Base-by-base conservation (phyloP, 352 stramenopile genomes). In the Globisporangium megalacanthum region DNA sequence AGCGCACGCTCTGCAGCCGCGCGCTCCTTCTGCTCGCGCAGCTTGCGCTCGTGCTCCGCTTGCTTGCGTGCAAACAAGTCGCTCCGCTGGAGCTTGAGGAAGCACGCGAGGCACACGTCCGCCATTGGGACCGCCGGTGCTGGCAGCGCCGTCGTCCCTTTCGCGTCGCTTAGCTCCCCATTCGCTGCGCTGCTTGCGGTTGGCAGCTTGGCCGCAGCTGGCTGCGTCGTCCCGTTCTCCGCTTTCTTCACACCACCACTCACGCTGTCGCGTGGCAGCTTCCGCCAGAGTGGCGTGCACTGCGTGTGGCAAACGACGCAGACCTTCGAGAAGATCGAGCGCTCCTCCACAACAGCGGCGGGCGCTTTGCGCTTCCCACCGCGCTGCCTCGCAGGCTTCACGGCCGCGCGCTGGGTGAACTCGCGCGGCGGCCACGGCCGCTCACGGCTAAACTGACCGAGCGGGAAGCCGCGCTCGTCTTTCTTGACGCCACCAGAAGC, bases 381-480 rank as follows among this genome's bases (percentile, higher is more conserved):
- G 33, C 71, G 68, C 15, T 53, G 69, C 31, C 70, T 63, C 37
- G 66, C 67, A 0, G 77, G 66, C 54, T 87, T 88, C 6, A 54
- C 39, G 19, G 69, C 63, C 3, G 70, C 65, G 56, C 89, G 89
- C n/a, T 82, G 58, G 41, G 77, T 69, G 59, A 92, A 91, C 60
- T 91, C 85, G 29, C 71, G 74, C 0, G 85, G 85, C 20, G 85
- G 85, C 85, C 85, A 95, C 25, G 70, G 56, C 4, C 80, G 80
- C 6, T 92, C 81, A 19, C 80, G 81, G 41, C 83, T 72, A 35
- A 66, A 72, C 42, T 79, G 57, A 20, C 58, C 61, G 0, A 70
- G 51, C 0, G 58, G 48, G n/a, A 75, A 58, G 22, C 66, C 60
- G 36, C 64, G 52, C 13, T 54, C 46, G 25, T 52, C 48, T 9